These are phyloP conservation scores for Colletotrichum sansevieriae DNA, from an alignment of 2,329 filamentous ascomycete genomes.

Conservation along the genomic window DNA sequence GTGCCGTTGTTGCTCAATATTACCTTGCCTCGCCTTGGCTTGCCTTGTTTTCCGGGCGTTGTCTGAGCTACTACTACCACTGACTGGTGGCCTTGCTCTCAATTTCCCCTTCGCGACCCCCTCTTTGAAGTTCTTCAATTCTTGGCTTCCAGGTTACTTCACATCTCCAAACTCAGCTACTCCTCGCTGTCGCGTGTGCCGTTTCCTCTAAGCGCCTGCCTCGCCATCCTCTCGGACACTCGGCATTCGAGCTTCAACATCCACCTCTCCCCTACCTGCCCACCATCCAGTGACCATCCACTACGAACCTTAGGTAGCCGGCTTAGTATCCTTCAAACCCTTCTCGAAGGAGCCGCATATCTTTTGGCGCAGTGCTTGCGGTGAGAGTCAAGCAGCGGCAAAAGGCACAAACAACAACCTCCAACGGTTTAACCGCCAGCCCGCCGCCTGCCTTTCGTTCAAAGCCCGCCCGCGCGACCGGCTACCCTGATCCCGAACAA, in stretches of 20 bases:
- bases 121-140: neutral
- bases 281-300: neutral
- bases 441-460: neutral
- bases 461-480: constrained; percentile 15
- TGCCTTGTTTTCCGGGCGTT: neutral
- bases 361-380: too few relatives aligned
- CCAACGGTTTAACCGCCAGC: constrained; percentile 12
- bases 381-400: neutral
- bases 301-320: neutral
- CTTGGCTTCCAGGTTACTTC: fast-evolving
- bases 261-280: neutral
- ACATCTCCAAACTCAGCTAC: neutral
- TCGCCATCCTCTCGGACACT: constrained; percentile 11
- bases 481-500: constrained; percentile 28
- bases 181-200: neutral
- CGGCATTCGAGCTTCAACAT: constrained; percentile 25
- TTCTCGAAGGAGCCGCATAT: constrained; percentile 19
- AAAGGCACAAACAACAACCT: neutral
- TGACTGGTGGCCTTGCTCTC: neutral
- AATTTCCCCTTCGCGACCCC: neutral
- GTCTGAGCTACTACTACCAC: neutral
- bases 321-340: neutral
- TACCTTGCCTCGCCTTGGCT: neutral
- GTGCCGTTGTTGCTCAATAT: neutral
- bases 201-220: neutral